These are phyloP conservation scores for Phascolomyces articulosus DNA, from an alignment of 371 early-diverging fungal species.

Conservation along the genomic window DNA sequence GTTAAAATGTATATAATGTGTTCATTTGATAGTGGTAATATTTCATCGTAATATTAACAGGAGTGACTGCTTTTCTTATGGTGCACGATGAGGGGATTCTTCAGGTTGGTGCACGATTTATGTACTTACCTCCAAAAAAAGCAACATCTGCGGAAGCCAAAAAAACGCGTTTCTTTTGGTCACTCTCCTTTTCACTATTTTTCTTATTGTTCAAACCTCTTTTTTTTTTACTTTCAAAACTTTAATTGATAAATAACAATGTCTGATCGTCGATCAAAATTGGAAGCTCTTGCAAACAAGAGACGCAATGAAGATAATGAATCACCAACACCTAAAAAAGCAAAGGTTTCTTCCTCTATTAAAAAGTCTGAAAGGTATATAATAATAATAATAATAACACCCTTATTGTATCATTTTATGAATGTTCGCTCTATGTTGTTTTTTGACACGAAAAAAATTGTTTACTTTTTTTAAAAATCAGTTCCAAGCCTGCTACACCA, in stretches of 20 bases:
- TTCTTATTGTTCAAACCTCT: slow-evolving; percentile 1
- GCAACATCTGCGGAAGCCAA: too few relatives aligned
- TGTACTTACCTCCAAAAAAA: too few relatives aligned
- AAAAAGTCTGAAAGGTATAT: slow-evolving; percentile 2
- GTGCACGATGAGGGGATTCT: too few relatives aligned
- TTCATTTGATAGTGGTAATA: too few relatives aligned
- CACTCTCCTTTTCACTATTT: not conserved
- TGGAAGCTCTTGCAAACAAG: slow-evolving; percentile 22
- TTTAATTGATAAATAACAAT: slow-evolving; percentile 8
- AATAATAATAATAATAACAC: not conserved
- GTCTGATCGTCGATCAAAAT: slow-evolving; percentile 24
- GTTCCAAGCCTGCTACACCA: slow-evolving; percentile 7
- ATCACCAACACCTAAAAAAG: slow-evolving; percentile 17
- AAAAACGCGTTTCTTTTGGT: slow-evolving; percentile 1
- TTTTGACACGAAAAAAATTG: not conserved
- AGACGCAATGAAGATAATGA: slow-evolving; percentile 17
- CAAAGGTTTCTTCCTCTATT: slow-evolving; percentile 6
- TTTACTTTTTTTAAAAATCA: not conserved
- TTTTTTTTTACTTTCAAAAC: slow-evolving; percentile 3
- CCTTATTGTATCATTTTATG: not conserved
- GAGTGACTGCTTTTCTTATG: too few relatives aligned
- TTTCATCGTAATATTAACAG: too few relatives aligned
- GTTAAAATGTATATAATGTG: too few relatives aligned
- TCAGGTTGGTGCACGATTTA: too few relatives aligned
- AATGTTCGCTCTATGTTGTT: too few relatives aligned